A percentile compares a stretch with the other conserved stretches of the same genome.
Evolutionary conservation across 2,329 filamentous ascomycete genomes (phyloP).

Genomic region (Monilinia fructicola): DNA sequence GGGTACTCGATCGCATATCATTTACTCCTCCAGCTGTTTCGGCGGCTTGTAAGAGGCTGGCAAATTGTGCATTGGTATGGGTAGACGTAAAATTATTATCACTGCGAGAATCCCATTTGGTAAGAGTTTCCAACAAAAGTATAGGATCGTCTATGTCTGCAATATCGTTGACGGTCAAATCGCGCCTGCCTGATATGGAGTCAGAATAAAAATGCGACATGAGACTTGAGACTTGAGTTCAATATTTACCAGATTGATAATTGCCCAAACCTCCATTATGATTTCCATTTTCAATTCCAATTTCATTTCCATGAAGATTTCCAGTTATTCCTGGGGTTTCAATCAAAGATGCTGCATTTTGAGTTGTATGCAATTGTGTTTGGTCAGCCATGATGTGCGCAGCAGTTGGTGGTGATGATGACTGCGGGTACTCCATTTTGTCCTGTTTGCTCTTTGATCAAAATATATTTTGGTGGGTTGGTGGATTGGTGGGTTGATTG

Average conservation of each 20-base stretch:
- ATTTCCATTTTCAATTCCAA: conserved; percentile 25
- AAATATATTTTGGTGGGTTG: conserved; percentile 19
- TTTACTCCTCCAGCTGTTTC: conserved; percentile 33
- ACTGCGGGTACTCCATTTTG: conserved; percentile 5
- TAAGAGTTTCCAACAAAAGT: conserved; percentile 35
- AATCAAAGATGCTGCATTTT: not conserved
- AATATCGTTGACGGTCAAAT: conserved; percentile 24
- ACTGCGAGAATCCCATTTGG: conserved; percentile 30
- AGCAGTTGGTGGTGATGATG: conserved; percentile 5
- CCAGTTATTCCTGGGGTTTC: conserved; percentile 15
- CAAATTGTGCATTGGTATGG: conserved; percentile 34
- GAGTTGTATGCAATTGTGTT: conserved; percentile 14
- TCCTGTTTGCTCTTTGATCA: conserved; percentile 23
- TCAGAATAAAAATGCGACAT: conserved; percentile 27
- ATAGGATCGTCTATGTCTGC: conserved; percentile 33
- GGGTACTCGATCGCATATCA: conserved; percentile 13
- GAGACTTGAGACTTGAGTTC: conserved; percentile 6
- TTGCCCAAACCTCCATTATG: conserved; percentile 26
- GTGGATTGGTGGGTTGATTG: conserved; percentile 20
- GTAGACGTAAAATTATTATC: not conserved
- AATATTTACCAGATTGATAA: conserved; percentile 15
- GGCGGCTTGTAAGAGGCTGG: conserved; percentile 35
- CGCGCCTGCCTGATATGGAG: conserved; percentile 27
- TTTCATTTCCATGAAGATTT: conserved; percentile 22
- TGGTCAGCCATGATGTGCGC: conserved; percentile 13